Conservation (phyloP, 495 filamentous ascomycete species). For the Penicillium maclennaniae region DNA sequence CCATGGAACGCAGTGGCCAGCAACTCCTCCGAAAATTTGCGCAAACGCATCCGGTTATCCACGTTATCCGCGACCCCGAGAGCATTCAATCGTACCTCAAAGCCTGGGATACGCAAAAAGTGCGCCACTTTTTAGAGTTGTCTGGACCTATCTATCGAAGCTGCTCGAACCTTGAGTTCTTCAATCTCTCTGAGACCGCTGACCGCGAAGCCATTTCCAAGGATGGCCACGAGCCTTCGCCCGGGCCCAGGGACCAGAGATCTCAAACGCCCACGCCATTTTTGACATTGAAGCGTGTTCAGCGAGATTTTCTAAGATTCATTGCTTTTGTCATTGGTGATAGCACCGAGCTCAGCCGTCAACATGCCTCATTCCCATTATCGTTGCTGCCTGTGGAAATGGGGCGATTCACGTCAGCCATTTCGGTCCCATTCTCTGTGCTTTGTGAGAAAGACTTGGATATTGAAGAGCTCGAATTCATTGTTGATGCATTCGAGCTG, state of each 20-base stretch:
- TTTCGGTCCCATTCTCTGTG: conserved; percentile 59
- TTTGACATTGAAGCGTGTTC: conserved; percentile 62
- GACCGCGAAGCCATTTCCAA: conserved; percentile 18
- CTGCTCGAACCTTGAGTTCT: conserved; percentile 75
- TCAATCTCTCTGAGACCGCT: conserved; percentile 54
- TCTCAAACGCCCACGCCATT: conserved; percentile 47
- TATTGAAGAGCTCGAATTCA: conserved; percentile 61
- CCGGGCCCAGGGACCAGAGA: conserved; percentile 35
- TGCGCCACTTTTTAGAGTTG: conserved; percentile 49
- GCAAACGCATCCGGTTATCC: conserved; percentile 64
- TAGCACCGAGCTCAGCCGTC: conserved; percentile 46
- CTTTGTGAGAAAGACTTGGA: conserved; percentile 53
- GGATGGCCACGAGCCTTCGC: conserved; percentile 29
- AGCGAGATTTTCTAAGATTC: conserved; percentile 67
- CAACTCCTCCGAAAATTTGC: conserved; percentile 44
- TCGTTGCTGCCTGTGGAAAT: conserved; percentile 61
- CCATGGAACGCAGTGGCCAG: conserved; percentile 45
- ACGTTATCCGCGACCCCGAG: conserved; percentile 62
- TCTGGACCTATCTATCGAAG: conserved; percentile 52
- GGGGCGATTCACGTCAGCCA: conserved; percentile 57
- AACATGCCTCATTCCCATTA: conserved; percentile 66
- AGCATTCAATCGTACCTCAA: conserved; percentile 61
- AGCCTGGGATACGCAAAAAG: conserved; percentile 51
- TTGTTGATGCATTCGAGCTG: conserved; percentile 64
- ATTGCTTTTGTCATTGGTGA: conserved; percentile 60